Evolutionary conservation across 345 rosid genomes (phyloP), one percentile per base, ranked within the genome.

Genomic region (Linum trigynum): DNA sequence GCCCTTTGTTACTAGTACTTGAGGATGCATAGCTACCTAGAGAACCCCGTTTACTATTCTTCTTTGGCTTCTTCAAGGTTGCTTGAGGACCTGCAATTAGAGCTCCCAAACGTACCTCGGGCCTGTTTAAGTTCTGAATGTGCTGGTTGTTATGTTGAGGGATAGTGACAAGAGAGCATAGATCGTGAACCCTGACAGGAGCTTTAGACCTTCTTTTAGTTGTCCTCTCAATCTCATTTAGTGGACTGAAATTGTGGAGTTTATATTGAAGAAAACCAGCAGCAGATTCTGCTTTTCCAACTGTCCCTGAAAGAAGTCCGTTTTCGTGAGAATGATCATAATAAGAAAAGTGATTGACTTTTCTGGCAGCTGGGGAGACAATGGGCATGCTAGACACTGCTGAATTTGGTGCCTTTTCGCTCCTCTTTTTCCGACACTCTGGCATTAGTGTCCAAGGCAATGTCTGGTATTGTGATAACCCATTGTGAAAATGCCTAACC

Each of bases 121-220:
- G 57, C 64, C 61, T 42, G 53, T 70, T 62, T 67, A 62, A 14
- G 62, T 56, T 73, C 17, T 39, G 69, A 63, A 51, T 43, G 48
- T 63, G 72, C 50, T 68, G 71, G 66, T 41, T 67, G 67, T 61
- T 68, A 11, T 60, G 36, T 62, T 38, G 51, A 65, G 55, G 58
- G 64, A 67, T 50, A 68, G 73, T 74, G 65, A 69, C 78, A 38
- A 77, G 63, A n/a, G 95, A 82, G 68, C 77, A 74, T 61, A 73
- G 64, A 69, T 75, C 82, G 37, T 75, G 73, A 59, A 45, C 69
- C 57, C 77, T 78, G 41, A 85, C 75, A 62, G 74, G 77, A 55
- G 76, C 82, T 76, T 70, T 80, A 56, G 88, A 79, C 82, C 77
- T 83, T 73, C 82, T 86, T 74, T 78, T 86, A 58, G 75, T 72